These are phyloP conservation scores for Trichophyton verrucosum DNA, from an alignment of 2,329 filamentous ascomycete species.

Conservation along the genomic window DNA sequence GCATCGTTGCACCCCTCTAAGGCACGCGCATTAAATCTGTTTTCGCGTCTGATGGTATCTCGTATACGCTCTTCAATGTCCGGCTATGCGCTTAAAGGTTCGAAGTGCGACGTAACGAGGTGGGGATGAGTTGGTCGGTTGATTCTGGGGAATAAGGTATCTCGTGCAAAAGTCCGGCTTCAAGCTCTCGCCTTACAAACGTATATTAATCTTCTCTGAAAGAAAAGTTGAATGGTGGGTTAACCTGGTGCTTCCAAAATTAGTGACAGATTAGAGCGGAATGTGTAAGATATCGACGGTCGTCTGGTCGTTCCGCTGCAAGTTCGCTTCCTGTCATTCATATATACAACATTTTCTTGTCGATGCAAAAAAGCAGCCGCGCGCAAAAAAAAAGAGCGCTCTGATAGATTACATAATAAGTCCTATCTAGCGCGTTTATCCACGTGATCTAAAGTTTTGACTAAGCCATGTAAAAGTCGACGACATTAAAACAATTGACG, in stretches of 20 bases:
- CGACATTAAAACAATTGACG: not conserved
- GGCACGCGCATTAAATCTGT: not conserved
- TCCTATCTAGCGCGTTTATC: too few relatives aligned
- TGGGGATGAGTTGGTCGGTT: not conserved
- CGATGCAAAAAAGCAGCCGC: too few relatives aligned
- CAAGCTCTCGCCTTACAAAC: too few relatives aligned
- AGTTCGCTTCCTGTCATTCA: too few relatives aligned
- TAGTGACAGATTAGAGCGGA: not conserved
- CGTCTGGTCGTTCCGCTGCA: too few relatives aligned
- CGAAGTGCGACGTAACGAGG: not conserved
- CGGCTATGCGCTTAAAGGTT: not conserved
- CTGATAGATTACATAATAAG: too few relatives aligned
- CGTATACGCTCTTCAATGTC: not conserved
- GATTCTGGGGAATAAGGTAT: not conserved
- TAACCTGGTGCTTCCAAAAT: not conserved
- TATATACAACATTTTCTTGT: too few relatives aligned
- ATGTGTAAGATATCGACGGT: too few relatives aligned
- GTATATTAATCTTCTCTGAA: too few relatives aligned
- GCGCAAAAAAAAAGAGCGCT: too few relatives aligned
- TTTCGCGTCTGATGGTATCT: not conserved
- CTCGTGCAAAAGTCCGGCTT: not conserved
- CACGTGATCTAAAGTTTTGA: not conserved
- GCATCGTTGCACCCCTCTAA: conserved; percentile 30
- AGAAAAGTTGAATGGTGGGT: too few relatives aligned
- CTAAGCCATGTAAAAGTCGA: too few relatives aligned